Conservation (phyloP, 1,284 basidiomycete genomes). For the Fomitopsis schrenkii region DNA sequence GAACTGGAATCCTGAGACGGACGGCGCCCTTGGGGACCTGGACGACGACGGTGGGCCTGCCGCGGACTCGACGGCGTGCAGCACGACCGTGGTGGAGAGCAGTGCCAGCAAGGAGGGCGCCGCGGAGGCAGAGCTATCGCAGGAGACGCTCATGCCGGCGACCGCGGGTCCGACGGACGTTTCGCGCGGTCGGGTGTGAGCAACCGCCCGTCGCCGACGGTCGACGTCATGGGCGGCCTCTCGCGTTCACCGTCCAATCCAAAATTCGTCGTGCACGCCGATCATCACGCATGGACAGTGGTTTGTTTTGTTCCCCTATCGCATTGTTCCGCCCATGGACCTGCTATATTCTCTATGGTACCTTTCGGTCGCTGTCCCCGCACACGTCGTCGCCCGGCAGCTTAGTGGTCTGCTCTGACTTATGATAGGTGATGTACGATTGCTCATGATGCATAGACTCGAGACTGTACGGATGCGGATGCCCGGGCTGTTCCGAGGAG, state of each 20-base stretch:
- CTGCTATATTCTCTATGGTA: not conserved
- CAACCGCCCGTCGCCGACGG: not conserved
- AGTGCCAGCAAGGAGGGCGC: not conserved
- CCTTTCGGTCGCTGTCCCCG: not conserved
- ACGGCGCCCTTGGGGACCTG: conserved; percentile 15
- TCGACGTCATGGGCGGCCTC: not conserved
- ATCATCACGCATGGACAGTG: not conserved
- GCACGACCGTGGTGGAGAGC: not conserved
- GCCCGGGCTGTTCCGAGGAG: not conserved
- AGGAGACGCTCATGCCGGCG: not conserved
- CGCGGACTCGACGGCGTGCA: not conserved
- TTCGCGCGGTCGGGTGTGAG: not conserved
- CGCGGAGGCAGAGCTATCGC: not conserved
- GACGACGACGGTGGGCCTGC: not conserved
- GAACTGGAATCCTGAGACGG: conserved; percentile 25
- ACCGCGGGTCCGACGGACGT: not conserved
- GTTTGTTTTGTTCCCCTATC: not conserved
- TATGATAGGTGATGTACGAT: not conserved
- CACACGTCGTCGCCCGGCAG: not conserved
- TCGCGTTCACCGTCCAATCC: too few relatives aligned
- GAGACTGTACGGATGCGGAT: not conserved
- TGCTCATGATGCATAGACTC: not conserved
- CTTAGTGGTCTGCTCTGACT: not conserved
- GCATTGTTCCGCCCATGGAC: not conserved
- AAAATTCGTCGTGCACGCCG: not conserved